Evolutionary conservation across 768 basidiomycete species (phyloP).

Genomic region (Suillus americanus): DNA sequence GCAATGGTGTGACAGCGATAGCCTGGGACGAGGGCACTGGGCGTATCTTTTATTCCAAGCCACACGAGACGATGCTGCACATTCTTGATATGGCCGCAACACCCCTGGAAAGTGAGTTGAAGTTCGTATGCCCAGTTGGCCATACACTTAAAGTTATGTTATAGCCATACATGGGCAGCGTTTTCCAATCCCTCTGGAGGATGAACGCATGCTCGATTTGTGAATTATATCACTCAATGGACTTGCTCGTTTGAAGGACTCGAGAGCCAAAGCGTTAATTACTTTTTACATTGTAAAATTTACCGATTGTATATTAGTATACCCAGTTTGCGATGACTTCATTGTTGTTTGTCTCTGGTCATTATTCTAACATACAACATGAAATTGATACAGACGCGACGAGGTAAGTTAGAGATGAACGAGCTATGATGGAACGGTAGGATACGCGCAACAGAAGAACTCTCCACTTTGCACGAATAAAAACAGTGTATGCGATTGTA

Average conservation of each 20-base stretch:
- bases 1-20: constrained; percentile 44
- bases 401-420: constrained; percentile 23
- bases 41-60: constrained; percentile 52
- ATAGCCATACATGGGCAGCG: constrained; percentile 35
- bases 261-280: background rate
- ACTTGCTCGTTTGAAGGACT: background rate
- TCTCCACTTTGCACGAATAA: constrained; percentile 14
- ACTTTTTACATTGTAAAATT: background rate
- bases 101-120: constrained; percentile 31
- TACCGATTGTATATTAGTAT: background rate
- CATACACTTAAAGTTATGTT: constrained; percentile 26
- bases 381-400: constrained; percentile 2
- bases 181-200: constrained; percentile 28
- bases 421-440: constrained; percentile 17
- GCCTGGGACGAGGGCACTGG: constrained; percentile 70
- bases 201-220: constrained; percentile 32
- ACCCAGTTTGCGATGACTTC: background rate
- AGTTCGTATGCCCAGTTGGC: constrained; percentile 8
- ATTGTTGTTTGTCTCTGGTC: background rate
- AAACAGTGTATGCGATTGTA: background rate
- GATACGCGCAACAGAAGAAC: constrained; percentile 9
- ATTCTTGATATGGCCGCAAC: constrained; percentile 50
- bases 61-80: constrained; percentile 38
- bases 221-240: constrained; percentile 11
- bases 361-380: constrained; percentile 2